A percentile compares a stretch with the other conserved stretches of the same genome.
Conservation (phyloP, 441 rosid genomes). For the Aquilaria agallochum region DNA sequence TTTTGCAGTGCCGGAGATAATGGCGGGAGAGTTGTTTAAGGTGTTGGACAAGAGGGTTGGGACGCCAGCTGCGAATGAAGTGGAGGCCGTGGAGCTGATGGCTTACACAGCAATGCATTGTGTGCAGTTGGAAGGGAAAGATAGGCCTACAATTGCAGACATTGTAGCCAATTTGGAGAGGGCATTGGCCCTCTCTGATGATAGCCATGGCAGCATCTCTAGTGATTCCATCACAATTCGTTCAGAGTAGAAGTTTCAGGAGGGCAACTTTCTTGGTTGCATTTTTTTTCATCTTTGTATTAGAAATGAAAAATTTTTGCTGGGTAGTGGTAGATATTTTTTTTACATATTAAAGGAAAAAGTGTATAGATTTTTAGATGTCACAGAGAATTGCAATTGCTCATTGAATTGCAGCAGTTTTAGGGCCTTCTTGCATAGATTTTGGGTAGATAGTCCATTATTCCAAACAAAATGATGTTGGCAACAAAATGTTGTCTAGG, state of each 20-base stretch:
- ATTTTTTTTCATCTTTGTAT: too few relatives aligned
- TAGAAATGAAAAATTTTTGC: too few relatives aligned
- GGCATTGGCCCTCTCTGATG: slow-evolving; percentile 60
- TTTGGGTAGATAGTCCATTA: too few relatives aligned
- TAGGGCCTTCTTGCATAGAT: too few relatives aligned
- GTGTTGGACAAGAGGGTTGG: slow-evolving; percentile 66
- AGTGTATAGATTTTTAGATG: too few relatives aligned
- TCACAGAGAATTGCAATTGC: too few relatives aligned
- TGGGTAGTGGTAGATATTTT: too few relatives aligned
- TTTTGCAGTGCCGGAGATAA: slow-evolving; percentile 52
- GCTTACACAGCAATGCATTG: slow-evolving; percentile 78
- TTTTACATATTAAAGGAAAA: too few relatives aligned
- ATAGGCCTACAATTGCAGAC: slow-evolving; percentile 72
- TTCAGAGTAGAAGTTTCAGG: slow-evolving; percentile 43
- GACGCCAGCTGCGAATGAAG: slow-evolving; percentile 44
- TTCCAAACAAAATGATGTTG: too few relatives aligned
- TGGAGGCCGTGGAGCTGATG: slow-evolving; percentile 83
- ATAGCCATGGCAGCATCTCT: slow-evolving; percentile 71
- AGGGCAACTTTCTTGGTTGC: too few relatives aligned
- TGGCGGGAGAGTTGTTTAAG: slow-evolving; percentile 36
- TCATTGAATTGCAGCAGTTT: too few relatives aligned
- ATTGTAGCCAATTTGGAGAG: slow-evolving; percentile 77
- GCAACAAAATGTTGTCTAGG: too few relatives aligned
- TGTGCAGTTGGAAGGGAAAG: slow-evolving; percentile 75
- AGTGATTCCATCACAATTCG: slow-evolving; percentile 53